Evolutionary conservation across 2,329 filamentous ascomycete genomes (phyloP).

Genomic region (Sporothrix variecibatus): DNA sequence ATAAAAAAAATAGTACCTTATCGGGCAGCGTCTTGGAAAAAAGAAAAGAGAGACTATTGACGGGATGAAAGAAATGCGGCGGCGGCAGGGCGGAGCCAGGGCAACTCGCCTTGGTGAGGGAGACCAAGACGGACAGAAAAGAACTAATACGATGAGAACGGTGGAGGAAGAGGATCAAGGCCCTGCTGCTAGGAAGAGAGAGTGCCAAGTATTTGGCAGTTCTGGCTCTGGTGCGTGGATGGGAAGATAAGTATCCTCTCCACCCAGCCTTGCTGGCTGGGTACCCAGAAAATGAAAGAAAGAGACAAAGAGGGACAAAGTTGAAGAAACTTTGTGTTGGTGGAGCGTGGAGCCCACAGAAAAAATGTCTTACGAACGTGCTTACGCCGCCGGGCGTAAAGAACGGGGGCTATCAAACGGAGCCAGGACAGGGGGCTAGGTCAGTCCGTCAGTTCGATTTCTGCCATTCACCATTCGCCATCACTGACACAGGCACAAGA

Average conservation of each 20-base stretch:
- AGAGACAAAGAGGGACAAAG: not conserved
- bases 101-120: not conserved
- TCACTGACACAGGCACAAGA: not conserved
- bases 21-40: not conserved
- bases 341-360: not conserved
- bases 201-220: not conserved
- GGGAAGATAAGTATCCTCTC: not conserved
- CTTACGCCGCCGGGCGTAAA: not conserved
- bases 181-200: not conserved
- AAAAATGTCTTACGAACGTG: not conserved
- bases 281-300: not conserved
- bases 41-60: not conserved
- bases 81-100: not conserved
- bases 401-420: not conserved
- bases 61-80: not conserved
- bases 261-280: not conserved
- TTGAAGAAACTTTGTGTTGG: not conserved
- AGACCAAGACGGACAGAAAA: not conserved
- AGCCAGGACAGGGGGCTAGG: not conserved
- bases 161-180: not conserved
- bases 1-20: not conserved
- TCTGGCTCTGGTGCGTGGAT: too few species aligned
- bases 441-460: too few species aligned
- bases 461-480: not conserved
- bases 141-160: not conserved